These are phyloP conservation scores for Trypanosomatidae sp. DNA, from an alignment of 208 protist species.

Conservation along the genomic window DNA sequence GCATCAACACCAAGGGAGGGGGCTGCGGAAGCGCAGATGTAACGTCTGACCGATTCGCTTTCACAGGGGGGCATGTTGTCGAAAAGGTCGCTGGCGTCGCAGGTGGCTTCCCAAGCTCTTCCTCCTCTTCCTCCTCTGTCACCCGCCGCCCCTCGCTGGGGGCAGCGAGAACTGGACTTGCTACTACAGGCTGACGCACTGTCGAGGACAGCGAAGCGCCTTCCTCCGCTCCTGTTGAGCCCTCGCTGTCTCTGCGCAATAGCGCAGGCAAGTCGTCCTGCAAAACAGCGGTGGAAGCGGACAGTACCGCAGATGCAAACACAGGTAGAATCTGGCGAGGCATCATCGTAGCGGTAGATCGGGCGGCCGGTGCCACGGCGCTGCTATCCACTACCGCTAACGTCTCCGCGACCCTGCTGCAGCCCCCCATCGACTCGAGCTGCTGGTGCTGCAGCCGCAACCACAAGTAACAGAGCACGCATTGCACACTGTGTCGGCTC, in stretches of 20 bases:
- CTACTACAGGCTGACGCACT: not conserved
- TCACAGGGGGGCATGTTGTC: not conserved
- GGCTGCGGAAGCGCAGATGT: slow-evolving; percentile 5
- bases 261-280: not conserved
- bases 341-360: not conserved
- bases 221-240: not conserved
- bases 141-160: not conserved
- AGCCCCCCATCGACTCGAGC: not conserved
- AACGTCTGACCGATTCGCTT: not conserved
- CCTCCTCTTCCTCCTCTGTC: slow-evolving; percentile 10
- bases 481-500: slow-evolving; percentile 40
- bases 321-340: slow-evolving; percentile 5
- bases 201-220: not conserved
- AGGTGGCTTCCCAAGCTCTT: slow-evolving; percentile 6
- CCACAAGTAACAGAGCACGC: slow-evolving; percentile 56
- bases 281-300: slow-evolving; percentile 1
- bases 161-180: not conserved
- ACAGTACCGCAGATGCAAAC: slow-evolving; percentile 1
- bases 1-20: slow-evolving; percentile 7
- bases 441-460: slow-evolving; percentile 25
- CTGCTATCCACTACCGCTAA: not conserved
- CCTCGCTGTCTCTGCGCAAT: not conserved
- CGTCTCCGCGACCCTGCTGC: not conserved
- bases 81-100: not conserved
- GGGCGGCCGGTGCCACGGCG: not conserved